Evolutionary conservation across 176 grass and related monocot genomes (phyloP).

Genomic region (Microstegium vimineum): DNA sequence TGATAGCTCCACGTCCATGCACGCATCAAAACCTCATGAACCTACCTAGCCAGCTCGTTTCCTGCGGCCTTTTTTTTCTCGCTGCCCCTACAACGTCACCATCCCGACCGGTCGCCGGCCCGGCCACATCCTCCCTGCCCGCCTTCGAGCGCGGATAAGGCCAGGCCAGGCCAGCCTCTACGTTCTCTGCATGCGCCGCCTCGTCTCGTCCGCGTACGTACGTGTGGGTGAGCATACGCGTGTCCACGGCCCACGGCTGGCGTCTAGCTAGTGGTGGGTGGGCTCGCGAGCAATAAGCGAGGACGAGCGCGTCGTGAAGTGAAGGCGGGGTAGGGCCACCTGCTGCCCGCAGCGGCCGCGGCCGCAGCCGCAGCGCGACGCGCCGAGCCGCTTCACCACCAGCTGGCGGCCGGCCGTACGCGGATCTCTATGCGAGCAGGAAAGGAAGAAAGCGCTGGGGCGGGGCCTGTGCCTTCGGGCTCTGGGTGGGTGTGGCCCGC

Average conservation of each 20-base stretch:
- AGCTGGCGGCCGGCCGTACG: constrained; percentile 26
- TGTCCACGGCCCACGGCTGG: not conserved
- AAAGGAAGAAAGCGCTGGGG: not conserved
- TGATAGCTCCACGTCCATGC: not conserved
- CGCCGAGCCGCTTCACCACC: constrained; percentile 20
- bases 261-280: not conserved
- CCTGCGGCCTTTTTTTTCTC: too few species aligned
- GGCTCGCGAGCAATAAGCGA: not conserved
- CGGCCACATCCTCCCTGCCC: not conserved
- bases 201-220: not conserved
- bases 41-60: not conserved
- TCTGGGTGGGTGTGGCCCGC: not conserved
- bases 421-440: not conserved
- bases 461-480: too few species aligned
- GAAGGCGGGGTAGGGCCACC: not conserved
- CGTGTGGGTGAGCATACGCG: not conserved
- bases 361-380: not conserved
- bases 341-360: too few species aligned
- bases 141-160: not conserved
- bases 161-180: not conserved
- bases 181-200: not conserved
- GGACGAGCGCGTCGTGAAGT: constrained; percentile 26
- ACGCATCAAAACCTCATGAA: not conserved
- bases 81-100: not conserved
- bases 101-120: not conserved